These are phyloP conservation scores for Erodium texanum DNA, from an alignment of 441 rosid genomes.

Conservation along the genomic window DNA sequence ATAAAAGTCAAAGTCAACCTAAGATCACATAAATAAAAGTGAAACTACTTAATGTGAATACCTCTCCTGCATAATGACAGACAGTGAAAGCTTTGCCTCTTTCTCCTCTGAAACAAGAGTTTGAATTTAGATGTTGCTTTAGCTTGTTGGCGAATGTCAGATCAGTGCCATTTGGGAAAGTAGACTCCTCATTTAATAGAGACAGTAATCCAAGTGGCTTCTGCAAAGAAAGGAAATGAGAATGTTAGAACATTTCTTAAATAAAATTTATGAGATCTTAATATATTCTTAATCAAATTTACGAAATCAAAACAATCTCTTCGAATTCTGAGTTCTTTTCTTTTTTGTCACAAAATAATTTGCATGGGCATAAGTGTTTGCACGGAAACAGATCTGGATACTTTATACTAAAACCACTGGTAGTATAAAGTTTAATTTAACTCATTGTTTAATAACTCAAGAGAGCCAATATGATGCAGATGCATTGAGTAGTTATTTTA, in stretches of 20 bases:
- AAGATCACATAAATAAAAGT: not conserved
- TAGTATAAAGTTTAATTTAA: no score
- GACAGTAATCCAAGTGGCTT: constrained; percentile 87
- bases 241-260: not conserved
- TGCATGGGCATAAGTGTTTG: no score
- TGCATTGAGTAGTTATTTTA: constrained; percentile 17
- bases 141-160: constrained; percentile 92
- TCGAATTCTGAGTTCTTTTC: no score
- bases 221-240: constrained; percentile 37
- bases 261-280: no score
- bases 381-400: no score
- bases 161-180: constrained; percentile 92
- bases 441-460: no score
- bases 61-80: constrained; percentile 96
- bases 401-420: no score
- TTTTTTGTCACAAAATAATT: no score
- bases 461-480: not conserved
- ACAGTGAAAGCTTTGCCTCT: constrained; percentile 75
- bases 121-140: constrained; percentile 69
- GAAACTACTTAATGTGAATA: constrained; percentile 19
- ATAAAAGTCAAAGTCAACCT: not conserved
- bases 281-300: no score
- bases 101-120: constrained; percentile 75
- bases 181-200: constrained; percentile 90
- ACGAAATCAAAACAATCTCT: no score